These are phyloP conservation scores for Ascochyta rabiei DNA, from an alignment of 2,329 filamentous ascomycete species.

Conservation along the genomic window DNA sequence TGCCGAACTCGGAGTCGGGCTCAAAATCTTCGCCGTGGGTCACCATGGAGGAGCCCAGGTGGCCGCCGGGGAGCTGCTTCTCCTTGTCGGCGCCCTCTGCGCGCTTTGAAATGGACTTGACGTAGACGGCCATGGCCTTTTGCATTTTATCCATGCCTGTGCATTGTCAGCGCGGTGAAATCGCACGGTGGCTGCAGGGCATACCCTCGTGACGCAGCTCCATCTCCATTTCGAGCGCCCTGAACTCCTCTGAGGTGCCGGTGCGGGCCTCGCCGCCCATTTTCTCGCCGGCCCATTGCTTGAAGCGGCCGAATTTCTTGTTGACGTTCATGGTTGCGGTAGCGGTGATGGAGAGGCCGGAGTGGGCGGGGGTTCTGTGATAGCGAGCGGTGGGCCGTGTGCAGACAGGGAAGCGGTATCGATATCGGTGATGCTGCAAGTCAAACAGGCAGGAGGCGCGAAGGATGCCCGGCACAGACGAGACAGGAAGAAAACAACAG, in stretches of 20 bases:
- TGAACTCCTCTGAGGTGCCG: constrained; percentile 87
- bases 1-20: constrained; percentile 86
- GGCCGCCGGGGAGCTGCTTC: constrained; percentile 78
- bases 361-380: constrained; percentile 23
- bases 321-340: constrained; percentile 63
- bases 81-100: constrained; percentile 87
- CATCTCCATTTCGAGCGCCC: constrained; percentile 88
- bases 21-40: constrained; percentile 92
- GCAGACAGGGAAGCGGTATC: constrained; percentile 13
- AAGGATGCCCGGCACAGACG: constrained; percentile 3
- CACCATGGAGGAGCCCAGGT: constrained; percentile 85
- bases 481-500: constrained; percentile 3
- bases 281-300: constrained; percentile 97
- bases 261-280: constrained; percentile 94
- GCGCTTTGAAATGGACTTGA: constrained; percentile 86
- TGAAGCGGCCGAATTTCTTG: constrained; percentile 94
- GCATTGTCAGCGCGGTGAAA: constrained; percentile 8
- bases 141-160: constrained; percentile 90
- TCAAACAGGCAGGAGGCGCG: constrained; percentile 22
- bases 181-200: constrained; percentile 9
- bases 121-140: constrained; percentile 80
- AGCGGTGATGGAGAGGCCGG: constrained; percentile 11
- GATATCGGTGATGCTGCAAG: constrained; percentile 19
- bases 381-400: constrained; percentile 15
- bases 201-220: constrained; percentile 83